Percentiles rank a stretch among this genome's conserved stretches.
Evolutionary conservation across 441 rosid species (phyloP).

Genomic region (Raphanus hybrid): DNA sequence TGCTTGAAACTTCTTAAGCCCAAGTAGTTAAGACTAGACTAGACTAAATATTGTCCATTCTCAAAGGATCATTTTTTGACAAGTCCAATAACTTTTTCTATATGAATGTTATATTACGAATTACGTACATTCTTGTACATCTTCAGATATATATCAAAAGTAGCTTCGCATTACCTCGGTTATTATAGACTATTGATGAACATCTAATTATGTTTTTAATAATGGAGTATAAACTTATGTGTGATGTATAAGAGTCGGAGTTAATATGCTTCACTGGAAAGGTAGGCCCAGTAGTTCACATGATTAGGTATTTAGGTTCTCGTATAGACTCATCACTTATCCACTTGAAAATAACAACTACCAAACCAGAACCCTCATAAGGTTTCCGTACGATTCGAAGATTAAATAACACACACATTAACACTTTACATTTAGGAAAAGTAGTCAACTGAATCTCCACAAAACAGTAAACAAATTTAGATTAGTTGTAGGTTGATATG

Average conservation of each 20-base stretch:
- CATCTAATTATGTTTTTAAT: neutral
- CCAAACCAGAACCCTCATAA: constrained; percentile 15
- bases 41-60: neutral
- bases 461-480: constrained; percentile 1
- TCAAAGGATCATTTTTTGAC: neutral
- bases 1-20: constrained; percentile 10
- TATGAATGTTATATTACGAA: neutral
- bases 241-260: neutral
- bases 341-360: constrained; percentile 12
- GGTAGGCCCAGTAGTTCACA: constrained; percentile 12
- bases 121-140: neutral
- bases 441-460: constrained; percentile 23
- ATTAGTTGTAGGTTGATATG: neutral
- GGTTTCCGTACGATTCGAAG: neutral
- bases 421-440: constrained; percentile 1
- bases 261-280: neutral
- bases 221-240: neutral
- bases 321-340: neutral
- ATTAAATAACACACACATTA: neutral
- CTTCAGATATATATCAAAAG: neutral
- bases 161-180: neutral
- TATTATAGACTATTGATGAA: neutral
- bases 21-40: neutral
- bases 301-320: constrained; percentile 34
- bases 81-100: neutral